phyloP scores from a whole-genome alignment of 2,329 filamentous ascomycete genomes.

The Ceratocystiopsis sp. region DNA sequence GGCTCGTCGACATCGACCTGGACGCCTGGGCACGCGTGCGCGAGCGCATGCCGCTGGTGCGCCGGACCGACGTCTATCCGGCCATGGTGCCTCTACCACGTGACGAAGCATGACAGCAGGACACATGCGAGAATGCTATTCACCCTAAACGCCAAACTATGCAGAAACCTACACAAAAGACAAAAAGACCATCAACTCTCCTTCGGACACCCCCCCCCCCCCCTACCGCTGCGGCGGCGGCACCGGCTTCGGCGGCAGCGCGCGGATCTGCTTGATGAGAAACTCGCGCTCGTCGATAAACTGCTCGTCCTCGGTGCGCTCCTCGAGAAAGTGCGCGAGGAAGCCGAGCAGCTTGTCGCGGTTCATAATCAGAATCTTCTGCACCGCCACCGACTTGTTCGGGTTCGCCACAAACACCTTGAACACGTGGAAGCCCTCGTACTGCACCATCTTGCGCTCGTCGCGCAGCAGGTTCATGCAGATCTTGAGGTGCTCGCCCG shows the following conservation, averaged over 20 bases:
- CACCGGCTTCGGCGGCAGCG: conserved; percentile 43
- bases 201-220: too few species aligned
- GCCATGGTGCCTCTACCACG: not conserved
- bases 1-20: conserved; percentile 37
- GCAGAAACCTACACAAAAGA: not conserved
- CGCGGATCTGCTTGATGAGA: conserved; percentile 80
- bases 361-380: conserved; percentile 93
- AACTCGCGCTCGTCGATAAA: conserved; percentile 98
- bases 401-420: conserved; percentile 99
- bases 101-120: too few species aligned
- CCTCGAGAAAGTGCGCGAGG: conserved; percentile 79
- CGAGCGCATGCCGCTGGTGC: conserved; percentile 32
- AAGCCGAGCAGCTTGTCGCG: conserved; percentile 80
- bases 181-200: not conserved
- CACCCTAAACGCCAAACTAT: conserved; percentile 7
- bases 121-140: too few species aligned
- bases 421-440: conserved; percentile 98
- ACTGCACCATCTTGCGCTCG: conserved; percentile 97
- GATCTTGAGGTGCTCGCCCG: conserved; percentile 89
- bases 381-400: conserved; percentile 91
- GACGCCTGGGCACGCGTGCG: conserved; percentile 29
- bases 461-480: conserved; percentile 95
- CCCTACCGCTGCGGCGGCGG: conserved; percentile 25
- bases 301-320: conserved; percentile 92
- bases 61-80: conserved; percentile 20